Base-by-base conservation (phyloP, 129 eudicot species). In the Deinandra increscens region DNA sequence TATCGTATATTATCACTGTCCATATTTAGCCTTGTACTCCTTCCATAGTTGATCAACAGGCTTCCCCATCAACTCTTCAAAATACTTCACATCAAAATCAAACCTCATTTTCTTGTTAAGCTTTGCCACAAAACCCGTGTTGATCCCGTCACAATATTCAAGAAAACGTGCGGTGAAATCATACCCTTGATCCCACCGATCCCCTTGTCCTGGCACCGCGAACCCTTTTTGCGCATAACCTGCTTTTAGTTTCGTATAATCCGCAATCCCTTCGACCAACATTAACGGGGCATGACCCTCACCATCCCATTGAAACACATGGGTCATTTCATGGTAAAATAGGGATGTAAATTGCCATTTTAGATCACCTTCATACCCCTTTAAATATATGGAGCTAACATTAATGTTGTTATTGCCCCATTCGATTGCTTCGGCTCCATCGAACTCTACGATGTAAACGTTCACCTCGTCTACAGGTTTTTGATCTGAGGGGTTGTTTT, bases 321-420 rank as follows among this genome's bases (percentile, higher is more conserved):
- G 87, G 10, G 84, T 72, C 76, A 76, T 61, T 50, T 83, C 87
- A 56, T 83, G 87, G 74, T 75, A 76, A 12, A 81, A 4, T 0
- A 50, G 61, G 45, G 60, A 46, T 19, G 61, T 46, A 9, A 68
- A 68, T 49, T 68, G 31, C 72, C 72, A 68, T 18, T 33, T 68
- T 6, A 48, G 14, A 61, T 62, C 63, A 14, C 38, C 67, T 38
- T 48, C 4, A 37, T 14, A 43, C 19, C 19, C 70, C 4, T 73
- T 23, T 7, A 74, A 22, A 23, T 20, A 64, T 50, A 23, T 38
- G 4, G 72, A 22, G 64, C 72, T 74, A 4, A 64, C 26, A 13
- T 74, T 74, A 15, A 74, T 38, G 1, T 64, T 74, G 38, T 74
- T 45, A 29, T 15, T 29, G 3, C 71, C 64, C 54, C 44, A 64